Percentiles rank a stretch among this genome's conserved stretches.
Conservation (phyloP, 2,329 filamentous ascomycete genomes). For the Microsporum audouinii region DNA sequence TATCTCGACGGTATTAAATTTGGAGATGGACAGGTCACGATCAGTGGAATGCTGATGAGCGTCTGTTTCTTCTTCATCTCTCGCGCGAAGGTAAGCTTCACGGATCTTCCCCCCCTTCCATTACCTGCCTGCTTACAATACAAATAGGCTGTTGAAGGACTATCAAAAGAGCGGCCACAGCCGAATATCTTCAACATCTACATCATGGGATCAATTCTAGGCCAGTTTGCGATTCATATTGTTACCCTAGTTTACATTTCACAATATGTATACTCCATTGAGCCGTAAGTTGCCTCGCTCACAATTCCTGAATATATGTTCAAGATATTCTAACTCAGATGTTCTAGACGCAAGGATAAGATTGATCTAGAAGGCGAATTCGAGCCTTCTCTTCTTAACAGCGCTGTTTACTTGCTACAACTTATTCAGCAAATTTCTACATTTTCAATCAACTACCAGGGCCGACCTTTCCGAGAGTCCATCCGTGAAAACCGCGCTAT, state of each 20-base stretch:
- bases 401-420: slow-evolving; percentile 90
- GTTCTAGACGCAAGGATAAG: slow-evolving; percentile 39
- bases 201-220: slow-evolving; percentile 94
- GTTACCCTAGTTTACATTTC: slow-evolving; percentile 89
- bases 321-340: slow-evolving; percentile 1
- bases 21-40: slow-evolving; percentile 93
- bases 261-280: slow-evolving; percentile 70
- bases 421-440: slow-evolving; percentile 98
- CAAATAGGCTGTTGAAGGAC: slow-evolving; percentile 65
- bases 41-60: slow-evolving; percentile 99
- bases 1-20: slow-evolving; percentile 99
- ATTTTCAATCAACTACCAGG: slow-evolving; percentile 99
- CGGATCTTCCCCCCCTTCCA: slow-evolving; percentile 8
- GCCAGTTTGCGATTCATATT: slow-evolving; percentile 94
- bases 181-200: slow-evolving; percentile 99
- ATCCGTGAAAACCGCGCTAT: slow-evolving; percentile 94
- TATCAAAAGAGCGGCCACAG: slow-evolving; percentile 94
- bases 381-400: slow-evolving; percentile 84
- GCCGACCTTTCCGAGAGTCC: slow-evolving; percentile 90
- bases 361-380: slow-evolving; percentile 94
- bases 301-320: neutral
- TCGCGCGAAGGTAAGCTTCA: slow-evolving; percentile 60
- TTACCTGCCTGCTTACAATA: slow-evolving; percentile 5
- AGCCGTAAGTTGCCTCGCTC: slow-evolving; percentile 53
- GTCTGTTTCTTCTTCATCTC: slow-evolving; percentile 98